Evolutionary conservation across 768 basidiomycete genomes (phyloP).

Genomic region (Tulasnella calospora): DNA sequence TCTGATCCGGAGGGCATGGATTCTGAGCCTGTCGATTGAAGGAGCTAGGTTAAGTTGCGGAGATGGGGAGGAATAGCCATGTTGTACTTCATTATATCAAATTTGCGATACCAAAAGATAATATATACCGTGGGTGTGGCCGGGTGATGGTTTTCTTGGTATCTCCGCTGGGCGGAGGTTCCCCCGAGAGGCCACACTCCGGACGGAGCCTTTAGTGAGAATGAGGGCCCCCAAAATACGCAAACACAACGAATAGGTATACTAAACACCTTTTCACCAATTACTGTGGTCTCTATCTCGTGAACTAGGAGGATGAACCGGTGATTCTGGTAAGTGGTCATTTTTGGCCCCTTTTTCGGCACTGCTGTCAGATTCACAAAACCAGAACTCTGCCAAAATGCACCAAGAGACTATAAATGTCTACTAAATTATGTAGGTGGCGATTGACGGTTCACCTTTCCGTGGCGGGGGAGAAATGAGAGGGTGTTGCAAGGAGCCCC

Average conservation of each 20-base stretch:
- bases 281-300: background rate
- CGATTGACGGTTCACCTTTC: background rate
- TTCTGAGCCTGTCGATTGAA: too few relatives aligned
- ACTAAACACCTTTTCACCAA: background rate
- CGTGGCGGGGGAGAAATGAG: background rate
- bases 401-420: background rate
- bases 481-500: background rate
- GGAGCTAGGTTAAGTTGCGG: too few relatives aligned
- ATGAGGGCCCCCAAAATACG: background rate
- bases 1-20: too few relatives aligned
- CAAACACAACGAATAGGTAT: background rate
- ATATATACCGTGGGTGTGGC: too few relatives aligned
- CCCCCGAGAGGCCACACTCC: background rate
- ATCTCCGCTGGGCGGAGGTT: too few relatives aligned
- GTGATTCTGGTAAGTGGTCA: background rate
- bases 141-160: too few relatives aligned
- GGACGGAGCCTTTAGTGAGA: background rate
- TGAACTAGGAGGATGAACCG: background rate
- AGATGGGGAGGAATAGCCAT: too few relatives aligned
- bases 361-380: background rate
- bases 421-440: background rate
- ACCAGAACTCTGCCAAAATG: background rate
- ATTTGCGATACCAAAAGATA: too few relatives aligned
- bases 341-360: background rate
- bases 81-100: too few relatives aligned